These are phyloP conservation scores for Psidium guajava DNA, from an alignment of 345 rosid genomes.

Conservation along the genomic window DNA sequence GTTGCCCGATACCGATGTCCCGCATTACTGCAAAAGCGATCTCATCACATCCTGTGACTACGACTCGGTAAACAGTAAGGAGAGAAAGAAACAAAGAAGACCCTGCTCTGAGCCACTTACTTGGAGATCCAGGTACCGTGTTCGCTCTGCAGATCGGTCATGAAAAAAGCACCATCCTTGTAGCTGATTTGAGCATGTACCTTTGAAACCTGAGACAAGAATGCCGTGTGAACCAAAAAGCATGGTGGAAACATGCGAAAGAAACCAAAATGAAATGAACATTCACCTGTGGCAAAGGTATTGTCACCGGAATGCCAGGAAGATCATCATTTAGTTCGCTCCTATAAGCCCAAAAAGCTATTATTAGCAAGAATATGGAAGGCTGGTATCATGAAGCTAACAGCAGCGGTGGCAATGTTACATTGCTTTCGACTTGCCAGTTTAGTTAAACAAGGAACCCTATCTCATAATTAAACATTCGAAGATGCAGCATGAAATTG, in stretches of 20 bases:
- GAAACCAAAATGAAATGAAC: background rate
- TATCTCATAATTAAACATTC: background rate
- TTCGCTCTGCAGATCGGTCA: slow-evolving; percentile 61
- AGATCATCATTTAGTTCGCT: slow-evolving; percentile 38
- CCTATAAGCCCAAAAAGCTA: slow-evolving; percentile 24
- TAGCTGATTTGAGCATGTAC: slow-evolving; percentile 68
- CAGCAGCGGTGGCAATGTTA: background rate
- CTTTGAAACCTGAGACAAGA: slow-evolving; percentile 46
- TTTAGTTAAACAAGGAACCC: background rate
- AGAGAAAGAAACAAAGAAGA: background rate
- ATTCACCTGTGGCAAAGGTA: slow-evolving; percentile 51
- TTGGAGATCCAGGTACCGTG: slow-evolving; percentile 64
- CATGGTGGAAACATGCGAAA: background rate
- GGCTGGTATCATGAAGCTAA: background rate
- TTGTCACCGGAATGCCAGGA: slow-evolving; percentile 42
- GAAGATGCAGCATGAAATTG: background rate
- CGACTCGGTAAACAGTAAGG: background rate
- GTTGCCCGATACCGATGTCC: slow-evolving; percentile 48
- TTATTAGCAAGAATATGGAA: background rate
- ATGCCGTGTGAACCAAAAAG: background rate
- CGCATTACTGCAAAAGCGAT: slow-evolving; percentile 34
- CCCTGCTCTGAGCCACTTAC: slow-evolving; percentile 32
- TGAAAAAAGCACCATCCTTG: slow-evolving; percentile 63
- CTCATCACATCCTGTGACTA: background rate
- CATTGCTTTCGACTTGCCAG: background rate